Evolutionary conservation across 1,284 basidiomycete species (phyloP).

Genomic region (Ganoderma sp.): DNA sequence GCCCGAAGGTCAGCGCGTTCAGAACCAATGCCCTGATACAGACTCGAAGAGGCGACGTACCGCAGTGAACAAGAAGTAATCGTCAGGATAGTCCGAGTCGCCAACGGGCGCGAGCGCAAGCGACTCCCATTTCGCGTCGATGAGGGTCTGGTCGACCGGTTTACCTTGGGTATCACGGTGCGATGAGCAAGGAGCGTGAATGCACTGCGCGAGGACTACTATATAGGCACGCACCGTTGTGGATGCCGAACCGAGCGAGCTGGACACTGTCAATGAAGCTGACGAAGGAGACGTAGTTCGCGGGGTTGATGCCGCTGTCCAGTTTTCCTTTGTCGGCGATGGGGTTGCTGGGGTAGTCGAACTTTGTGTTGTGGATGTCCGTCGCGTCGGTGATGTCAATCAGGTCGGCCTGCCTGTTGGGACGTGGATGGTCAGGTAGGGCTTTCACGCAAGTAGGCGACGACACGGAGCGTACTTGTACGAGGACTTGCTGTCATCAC

Average conservation of each 20-base stretch:
- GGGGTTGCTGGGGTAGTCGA: constrained; percentile 60
- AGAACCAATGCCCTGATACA: not conserved
- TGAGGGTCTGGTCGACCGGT: constrained; percentile 57
- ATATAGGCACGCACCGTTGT: constrained; percentile 48
- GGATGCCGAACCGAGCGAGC: constrained; percentile 66
- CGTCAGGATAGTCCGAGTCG: constrained; percentile 58
- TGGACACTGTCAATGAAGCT: constrained; percentile 56
- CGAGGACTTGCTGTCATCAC: constrained; percentile 52
- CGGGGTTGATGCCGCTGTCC: constrained; percentile 55
- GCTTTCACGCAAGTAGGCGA: not conserved
- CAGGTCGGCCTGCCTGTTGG: constrained; percentile 56
- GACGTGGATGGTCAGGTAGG: not conserved
- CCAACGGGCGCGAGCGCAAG: constrained; percentile 62
- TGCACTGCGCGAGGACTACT: not conserved
- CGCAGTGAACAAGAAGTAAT: constrained; percentile 70
- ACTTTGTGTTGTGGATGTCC: constrained; percentile 64
- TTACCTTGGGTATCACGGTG: constrained; percentile 29
- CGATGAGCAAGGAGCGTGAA: not conserved
- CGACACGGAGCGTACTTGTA: constrained; percentile 56
- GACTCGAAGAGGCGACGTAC: constrained; percentile 43
- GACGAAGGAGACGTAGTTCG: constrained; percentile 62
- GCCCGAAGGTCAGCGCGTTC: not conserved
- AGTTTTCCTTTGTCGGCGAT: constrained; percentile 59
- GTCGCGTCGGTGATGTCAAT: constrained; percentile 65
- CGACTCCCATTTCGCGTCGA: constrained; percentile 74